Evolutionary conservation across 2,329 filamentous ascomycete genomes (phyloP).

Genomic region (Ophiostoma ulmi): DNA sequence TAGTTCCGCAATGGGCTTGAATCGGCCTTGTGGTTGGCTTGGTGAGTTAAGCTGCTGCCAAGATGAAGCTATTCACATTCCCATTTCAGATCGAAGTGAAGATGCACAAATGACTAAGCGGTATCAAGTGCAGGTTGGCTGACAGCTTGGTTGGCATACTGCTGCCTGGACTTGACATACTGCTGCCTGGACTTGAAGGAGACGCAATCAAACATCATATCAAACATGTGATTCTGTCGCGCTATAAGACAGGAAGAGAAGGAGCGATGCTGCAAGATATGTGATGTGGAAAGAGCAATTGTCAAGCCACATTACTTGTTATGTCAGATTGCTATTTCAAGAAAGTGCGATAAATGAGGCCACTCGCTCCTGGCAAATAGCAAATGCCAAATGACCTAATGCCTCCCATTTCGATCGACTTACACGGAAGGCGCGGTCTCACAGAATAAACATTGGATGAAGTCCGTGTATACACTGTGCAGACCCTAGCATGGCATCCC

Average conservation of each 20-base stretch:
- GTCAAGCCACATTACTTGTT: neutral
- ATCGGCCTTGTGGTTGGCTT: neutral
- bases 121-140: too few relatives aligned
- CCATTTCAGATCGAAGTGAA: neutral
- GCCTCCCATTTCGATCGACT: neutral
- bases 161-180: neutral
- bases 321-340: neutral
- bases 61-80: constrained; percentile 1
- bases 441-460: neutral
- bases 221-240: constrained; percentile 1
- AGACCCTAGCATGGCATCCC: neutral
- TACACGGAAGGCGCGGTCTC: constrained; percentile 10
- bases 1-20: neutral
- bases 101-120: neutral
- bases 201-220: neutral
- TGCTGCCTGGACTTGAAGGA: neutral
- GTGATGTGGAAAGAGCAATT: neutral
- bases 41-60: neutral
- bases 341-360: neutral
- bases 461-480: neutral
- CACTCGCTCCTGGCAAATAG: constrained; percentile 4
- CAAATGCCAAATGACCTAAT: neutral
- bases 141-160: neutral
- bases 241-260: neutral
- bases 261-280: neutral